phyloP scores from a whole-genome alignment of 1,284 basidiomycete species.

The Volvariella surrecta region DNA sequence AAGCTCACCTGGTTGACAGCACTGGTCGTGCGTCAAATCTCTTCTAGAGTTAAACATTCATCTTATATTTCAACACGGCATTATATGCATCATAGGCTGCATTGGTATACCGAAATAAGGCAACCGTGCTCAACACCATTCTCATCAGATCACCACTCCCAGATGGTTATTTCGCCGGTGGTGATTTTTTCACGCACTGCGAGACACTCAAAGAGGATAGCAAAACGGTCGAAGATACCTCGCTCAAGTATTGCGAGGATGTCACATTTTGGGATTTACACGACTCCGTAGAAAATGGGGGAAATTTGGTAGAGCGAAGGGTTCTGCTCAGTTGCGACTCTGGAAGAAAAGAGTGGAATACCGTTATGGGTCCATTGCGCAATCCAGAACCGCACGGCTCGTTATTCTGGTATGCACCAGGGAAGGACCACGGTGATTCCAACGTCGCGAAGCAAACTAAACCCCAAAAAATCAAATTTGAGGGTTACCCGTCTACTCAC shows the following conservation, averaged over 20 bases:
- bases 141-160: conserved; percentile 35
- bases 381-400: conserved; percentile 41
- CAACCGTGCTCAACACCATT: conserved; percentile 28
- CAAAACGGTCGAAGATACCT: conserved; percentile 14
- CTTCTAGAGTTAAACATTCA: no score
- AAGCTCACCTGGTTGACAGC: no score
- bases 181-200: conserved; percentile 37
- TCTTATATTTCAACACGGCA: no score
- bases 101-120: conserved; percentile 34
- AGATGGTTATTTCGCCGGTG: conserved; percentile 36
- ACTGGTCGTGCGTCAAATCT: no score
- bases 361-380: conserved; percentile 53
- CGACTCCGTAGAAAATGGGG: conserved; percentile 19
- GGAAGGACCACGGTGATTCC: not conserved
- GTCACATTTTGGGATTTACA: conserved; percentile 49
- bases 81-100: conserved; percentile 25
- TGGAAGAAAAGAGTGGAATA: conserved; percentile 50
- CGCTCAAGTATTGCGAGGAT: conserved; percentile 53
- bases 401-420: conserved; percentile 23
- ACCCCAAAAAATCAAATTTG: conserved; percentile 18
- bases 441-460: conserved; percentile 7
- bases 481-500: conserved; percentile 22
- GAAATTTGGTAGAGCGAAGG: conserved; percentile 25
- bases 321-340: conserved; percentile 48
- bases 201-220: conserved; percentile 24